Evolutionary conservation across 1,284 basidiomycete species (phyloP).

Genomic region (Tylopilus orsonianus): DNA sequence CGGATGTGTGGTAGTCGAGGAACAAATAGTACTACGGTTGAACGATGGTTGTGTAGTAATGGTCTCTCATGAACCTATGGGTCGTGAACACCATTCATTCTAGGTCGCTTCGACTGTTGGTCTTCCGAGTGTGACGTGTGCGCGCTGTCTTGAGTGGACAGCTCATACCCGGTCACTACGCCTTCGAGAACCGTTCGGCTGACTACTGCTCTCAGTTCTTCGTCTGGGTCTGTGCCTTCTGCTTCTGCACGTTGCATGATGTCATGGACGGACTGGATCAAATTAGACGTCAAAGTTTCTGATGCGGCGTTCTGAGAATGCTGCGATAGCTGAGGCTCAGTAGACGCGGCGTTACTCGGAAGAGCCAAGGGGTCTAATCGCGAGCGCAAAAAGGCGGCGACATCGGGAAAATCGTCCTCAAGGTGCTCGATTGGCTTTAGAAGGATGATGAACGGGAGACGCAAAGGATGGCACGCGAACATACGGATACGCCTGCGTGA

Average conservation of each 20-base stretch:
- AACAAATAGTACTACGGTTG: conserved; percentile 11
- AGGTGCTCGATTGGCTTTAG: conserved; percentile 73
- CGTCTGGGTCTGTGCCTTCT: conserved; percentile 61
- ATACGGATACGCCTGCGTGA: conserved; percentile 72
- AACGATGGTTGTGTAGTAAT: conserved; percentile 6
- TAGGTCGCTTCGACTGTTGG: conserved; percentile 27
- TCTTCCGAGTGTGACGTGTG: conserved; percentile 20
- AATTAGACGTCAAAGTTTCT: conserved; percentile 64
- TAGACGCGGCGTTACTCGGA: conserved; percentile 17
- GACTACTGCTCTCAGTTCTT: conserved; percentile 57
- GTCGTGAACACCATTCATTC: conserved; percentile 24
- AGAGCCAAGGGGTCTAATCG: conserved; percentile 34
- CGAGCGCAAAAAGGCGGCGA: conserved; percentile 68
- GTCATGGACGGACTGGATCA: conserved; percentile 65
- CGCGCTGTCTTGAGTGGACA: conserved; percentile 35
- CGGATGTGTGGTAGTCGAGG: conserved; percentile 20
- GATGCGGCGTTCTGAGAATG: conserved; percentile 69
- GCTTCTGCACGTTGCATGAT: conserved; percentile 67
- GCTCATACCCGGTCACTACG: conserved; percentile 55
- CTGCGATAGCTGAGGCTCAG: conserved; percentile 51
- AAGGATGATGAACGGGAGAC: conserved; percentile 5
- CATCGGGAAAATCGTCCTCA: conserved; percentile 76
- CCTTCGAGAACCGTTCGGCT: conserved; percentile 61
- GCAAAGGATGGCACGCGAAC: conserved; percentile 27
- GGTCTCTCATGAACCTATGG: conserved; percentile 7